Base-by-base conservation (phyloP, 805 yeast species). In the Wickerhamiella parazyma region DNA sequence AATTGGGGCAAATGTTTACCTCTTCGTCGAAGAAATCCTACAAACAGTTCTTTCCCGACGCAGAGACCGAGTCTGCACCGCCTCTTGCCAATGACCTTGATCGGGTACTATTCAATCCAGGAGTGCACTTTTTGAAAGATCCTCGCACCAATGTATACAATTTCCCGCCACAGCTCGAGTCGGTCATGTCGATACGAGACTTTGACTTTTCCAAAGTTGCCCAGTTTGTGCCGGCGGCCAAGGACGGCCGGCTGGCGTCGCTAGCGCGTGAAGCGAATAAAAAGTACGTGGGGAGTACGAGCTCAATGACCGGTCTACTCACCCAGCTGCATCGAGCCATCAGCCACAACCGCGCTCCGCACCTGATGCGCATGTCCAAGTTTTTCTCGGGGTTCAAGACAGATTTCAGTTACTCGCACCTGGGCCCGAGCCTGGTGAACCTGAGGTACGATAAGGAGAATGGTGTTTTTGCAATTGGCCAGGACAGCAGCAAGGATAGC, bases 301-400 rank as follows among this genome's bases (percentile, higher is more conserved):
- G 94, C 16, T 81, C 95, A 1, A 72, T 89, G 82, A 87, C 97
- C 0, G 69, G 78, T 1, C 62, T 78, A 0, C 67, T 89, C 36
- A 67, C 77, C 3, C 93, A 86, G 40, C 65, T 89, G 46, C 95
- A 91, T 61, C 69, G 68, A 47, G 62, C 83, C 8, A 56, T 91
- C 33, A 75, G 84, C 6, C 76, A 78, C 52, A 67, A 65, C 47
- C 65, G 82, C 42, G 73, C 71, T 1, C 73, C 68, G n/a, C 71
- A 66, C 55, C 65, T 70, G 11, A 59, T 57, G 41, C 62, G 57
- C 26, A 65, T 69, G 40, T 72, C 76, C 2, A 68, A 62, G 49
- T 56, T 62, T 44, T 75, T 68, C 55, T 70, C 64, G 16, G 65
- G 49, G 3, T 35, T 24, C 9, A 34, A 51, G 10, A 53, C 59